Conservation (phyloP, 2,329 filamentous ascomycete species). For the Lasiodiplodia citricola region DNA sequence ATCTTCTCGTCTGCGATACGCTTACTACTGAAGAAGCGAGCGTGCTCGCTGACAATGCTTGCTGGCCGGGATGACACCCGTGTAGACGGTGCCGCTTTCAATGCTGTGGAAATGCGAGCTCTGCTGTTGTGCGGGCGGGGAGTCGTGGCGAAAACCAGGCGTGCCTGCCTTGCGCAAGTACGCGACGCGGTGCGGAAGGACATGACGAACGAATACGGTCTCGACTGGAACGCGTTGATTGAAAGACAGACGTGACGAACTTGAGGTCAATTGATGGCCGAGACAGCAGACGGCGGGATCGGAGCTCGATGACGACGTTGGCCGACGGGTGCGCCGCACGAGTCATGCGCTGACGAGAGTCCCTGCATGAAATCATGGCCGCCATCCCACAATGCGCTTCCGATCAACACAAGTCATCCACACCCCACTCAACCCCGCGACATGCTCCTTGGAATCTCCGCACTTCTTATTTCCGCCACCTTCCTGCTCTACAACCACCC, state of each 20-base stretch:
- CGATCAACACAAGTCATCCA: conserved; percentile 12
- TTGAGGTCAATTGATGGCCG: not conserved
- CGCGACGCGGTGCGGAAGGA: not conserved
- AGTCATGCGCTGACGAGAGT: not conserved
- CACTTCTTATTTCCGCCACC: conserved; percentile 44
- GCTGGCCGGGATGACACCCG: conserved; percentile 2
- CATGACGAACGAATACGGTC: not conserved
- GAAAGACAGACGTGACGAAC: not conserved
- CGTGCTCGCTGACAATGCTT: conserved; percentile 10
- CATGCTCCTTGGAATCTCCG: conserved; percentile 46
- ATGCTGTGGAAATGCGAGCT: not conserved
- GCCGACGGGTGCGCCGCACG: conserved; percentile 3
- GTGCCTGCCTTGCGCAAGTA: conserved; percentile 5
- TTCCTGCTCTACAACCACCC: conserved; percentile 43
- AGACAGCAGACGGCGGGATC: not conserved
- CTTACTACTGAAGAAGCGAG: conserved; percentile 22
- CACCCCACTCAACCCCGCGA: not conserved
- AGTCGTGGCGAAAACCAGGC: not conserved
- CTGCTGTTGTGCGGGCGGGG: conserved; percentile 20
- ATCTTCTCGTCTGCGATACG: conserved; percentile 35
- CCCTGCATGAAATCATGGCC: conserved; percentile 23
- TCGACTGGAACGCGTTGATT: not conserved
- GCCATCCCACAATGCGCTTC: conserved; percentile 12
- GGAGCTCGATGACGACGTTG: conserved; percentile 19
- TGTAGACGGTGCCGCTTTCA: not conserved